These are phyloP conservation scores for Pyrus pyrifolia DNA, from an alignment of 306 rosid genomes.

Conservation along the genomic window DNA sequence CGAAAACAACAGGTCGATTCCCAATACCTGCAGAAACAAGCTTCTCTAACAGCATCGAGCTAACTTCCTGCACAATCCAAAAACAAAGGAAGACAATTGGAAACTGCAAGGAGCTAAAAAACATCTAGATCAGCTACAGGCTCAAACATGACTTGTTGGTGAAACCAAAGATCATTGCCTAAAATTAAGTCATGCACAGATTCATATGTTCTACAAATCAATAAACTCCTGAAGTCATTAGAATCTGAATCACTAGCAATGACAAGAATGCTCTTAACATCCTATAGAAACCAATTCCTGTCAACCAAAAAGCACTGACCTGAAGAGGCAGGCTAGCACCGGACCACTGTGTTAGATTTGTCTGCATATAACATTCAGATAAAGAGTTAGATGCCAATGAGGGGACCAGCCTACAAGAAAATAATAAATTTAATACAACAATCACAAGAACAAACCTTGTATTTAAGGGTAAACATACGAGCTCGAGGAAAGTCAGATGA, in stretches of 20 bases:
- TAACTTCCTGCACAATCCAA: slow-evolving; percentile 75
- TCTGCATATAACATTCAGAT: slow-evolving; percentile 45
- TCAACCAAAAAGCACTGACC: slow-evolving; percentile 39
- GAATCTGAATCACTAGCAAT: neutral
- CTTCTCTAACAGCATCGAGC: slow-evolving; percentile 84
- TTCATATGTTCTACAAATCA: neutral
- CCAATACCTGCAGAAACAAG: slow-evolving; percentile 95
- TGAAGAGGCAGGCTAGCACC: slow-evolving; percentile 98
- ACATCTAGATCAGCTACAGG: neutral
- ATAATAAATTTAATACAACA: neutral
- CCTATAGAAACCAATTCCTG: neutral
- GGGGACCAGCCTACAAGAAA: neutral
- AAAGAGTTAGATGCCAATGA: slow-evolving; percentile 30
- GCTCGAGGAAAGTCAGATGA: slow-evolving; percentile 80
- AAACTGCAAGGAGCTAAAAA: neutral
- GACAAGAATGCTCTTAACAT: neutral
- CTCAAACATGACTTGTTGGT: neutral
- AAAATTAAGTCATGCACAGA: neutral
- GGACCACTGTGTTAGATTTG: slow-evolving; percentile 93
- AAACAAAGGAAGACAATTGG: neutral
- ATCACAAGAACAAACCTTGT: slow-evolving; percentile 62
- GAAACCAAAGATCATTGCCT: neutral
- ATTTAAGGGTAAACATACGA: slow-evolving; percentile 78
- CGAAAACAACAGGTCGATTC: slow-evolving; percentile 84
- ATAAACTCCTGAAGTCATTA: neutral